Base-by-base conservation (phyloP, 2,329 filamentous ascomycete genomes). In the Xylaria arbuscula region DNA sequence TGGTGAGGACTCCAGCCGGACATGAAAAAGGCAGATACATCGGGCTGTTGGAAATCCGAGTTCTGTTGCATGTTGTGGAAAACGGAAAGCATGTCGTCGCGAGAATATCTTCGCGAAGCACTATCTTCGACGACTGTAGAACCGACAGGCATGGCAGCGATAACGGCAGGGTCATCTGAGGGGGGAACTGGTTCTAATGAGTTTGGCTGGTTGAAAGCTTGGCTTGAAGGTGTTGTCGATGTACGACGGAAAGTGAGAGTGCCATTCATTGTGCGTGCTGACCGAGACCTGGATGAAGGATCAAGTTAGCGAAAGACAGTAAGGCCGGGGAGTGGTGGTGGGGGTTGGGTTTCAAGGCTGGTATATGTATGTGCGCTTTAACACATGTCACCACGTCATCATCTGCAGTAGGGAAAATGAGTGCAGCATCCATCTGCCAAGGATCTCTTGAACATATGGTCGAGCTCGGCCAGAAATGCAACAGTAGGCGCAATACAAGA, bases 1-100 rank as follows among this genome's bases (percentile, higher is more conserved):
- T 89, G 87, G 67, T 89, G 88, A 34, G 94, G 93, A 78, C 93
- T 90, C 94, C 94, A 98, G 69, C 89, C 89, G 64, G 89, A 85
- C 74, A 92, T 87, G 77, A 91, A 94, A 65, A 97, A 85, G 69
- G 85, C 84, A 54, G 90, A 86, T 47, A 93, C 82, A 71, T 90
- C 87, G 68, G 88, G 86, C 61, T 85, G 85, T 70, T 87, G 83
- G 62, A 65, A 57, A 51, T 80, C 80, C 54, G 85, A 83, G 50
- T 83, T 83, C 73, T 82, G 80, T 48, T 57, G 53, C 67, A 74
- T 72, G 48, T 81, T 80, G 73, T 54, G 87, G 80, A 89, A 95
- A 72, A 97, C 87, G 64, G 90, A 88, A 66, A 97, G 84, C 70
- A 98, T 84, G 72, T 97, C 89, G 2, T 94, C 92, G 79, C 90